These are phyloP conservation scores for Coprinopsis sp. DNA, from an alignment of 768 basidiomycete species.

Conservation along the genomic window DNA sequence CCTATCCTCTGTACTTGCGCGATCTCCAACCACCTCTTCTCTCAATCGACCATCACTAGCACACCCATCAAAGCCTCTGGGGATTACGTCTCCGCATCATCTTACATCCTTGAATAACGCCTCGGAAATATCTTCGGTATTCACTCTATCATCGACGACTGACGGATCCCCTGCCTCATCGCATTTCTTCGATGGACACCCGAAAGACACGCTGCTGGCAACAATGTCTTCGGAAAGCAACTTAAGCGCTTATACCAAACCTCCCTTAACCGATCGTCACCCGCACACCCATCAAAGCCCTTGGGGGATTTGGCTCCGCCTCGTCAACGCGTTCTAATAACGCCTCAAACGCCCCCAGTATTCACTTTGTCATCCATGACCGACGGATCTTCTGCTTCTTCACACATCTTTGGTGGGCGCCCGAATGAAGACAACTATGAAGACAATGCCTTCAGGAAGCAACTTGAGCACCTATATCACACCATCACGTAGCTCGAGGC, in stretches of 20 bases:
- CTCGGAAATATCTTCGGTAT: conserved; percentile 60
- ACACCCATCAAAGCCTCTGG: conserved; percentile 60
- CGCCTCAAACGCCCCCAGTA: conserved; percentile 60
- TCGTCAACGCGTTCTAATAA: conserved; percentile 75
- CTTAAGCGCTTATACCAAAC: no score
- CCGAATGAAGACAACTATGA: no score
- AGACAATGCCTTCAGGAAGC: conserved; percentile 62
- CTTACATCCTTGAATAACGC: conserved; percentile 70
- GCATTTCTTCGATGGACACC: conserved; percentile 56
- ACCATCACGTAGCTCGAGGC: conserved; percentile 76
- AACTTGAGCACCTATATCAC: conserved; percentile 82
- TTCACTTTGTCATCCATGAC: conserved; percentile 79
- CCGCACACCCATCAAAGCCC: conserved; percentile 58
- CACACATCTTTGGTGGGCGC: conserved; percentile 59
- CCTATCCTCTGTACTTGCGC: conserved; percentile 65
- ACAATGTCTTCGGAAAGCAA: no score
- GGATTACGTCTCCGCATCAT: conserved; percentile 72
- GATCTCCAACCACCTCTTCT: conserved; percentile 30
- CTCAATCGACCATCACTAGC: conserved; percentile 39
- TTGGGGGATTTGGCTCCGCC: conserved; percentile 67
- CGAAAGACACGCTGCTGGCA: conserved; percentile 49
- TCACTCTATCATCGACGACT: conserved; percentile 75
- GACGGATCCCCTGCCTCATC: conserved; percentile 72
- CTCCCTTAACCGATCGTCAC: conserved; percentile 32
- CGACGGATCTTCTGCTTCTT: conserved; percentile 68